Evolutionary conservation across 225 moss, liverwort and hornwort species (phyloP), one percentile per base, ranked within the genome.

Genomic region (Takakia lepidozioides): DNA sequence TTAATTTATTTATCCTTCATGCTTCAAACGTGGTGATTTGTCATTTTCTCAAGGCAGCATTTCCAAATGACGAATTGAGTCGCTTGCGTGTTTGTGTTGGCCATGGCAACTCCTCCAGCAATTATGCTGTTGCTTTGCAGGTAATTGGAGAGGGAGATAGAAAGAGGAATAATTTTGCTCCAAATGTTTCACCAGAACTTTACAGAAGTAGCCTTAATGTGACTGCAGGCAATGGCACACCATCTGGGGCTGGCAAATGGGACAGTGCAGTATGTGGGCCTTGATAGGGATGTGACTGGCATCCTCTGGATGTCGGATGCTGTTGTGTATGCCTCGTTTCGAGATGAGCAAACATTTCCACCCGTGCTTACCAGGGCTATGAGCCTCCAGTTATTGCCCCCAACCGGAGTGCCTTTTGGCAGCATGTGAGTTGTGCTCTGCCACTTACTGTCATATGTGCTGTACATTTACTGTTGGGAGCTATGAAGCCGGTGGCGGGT

Each of bases 261-360:
- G 7, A 46, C 64, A 17, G 76, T 86, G 25, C 73, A 72, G 45
- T 72, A 81, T 63, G 70, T 81, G 5, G 83, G 79, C 44, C 55
- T 68, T 17, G 62, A 57, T 40, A 72, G 75, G 56, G 88, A 93
- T 56, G 57, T 89, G 44, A 75, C 67, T 10, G 86, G 84, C 47
- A 57, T 79, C 44, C 67, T 93, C 24, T 89, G 93, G 93, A 72
- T 82, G 51, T 81, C 86, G 25, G 86, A 93, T 72, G 60, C 52
- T 30, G 76, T 93, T 63, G 68, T 93, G 6, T 84, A 89, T 58
- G 54, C 74, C 27, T 89, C 93, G n/a, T 22, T 80, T 46, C 75
- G 83, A 59, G 84, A 93, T 27, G 93, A 93, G 49, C 70, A 86
- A 27, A 70, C 81, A 0, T 79, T 89, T 46, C 93, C 93, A 25